A percentile compares a stretch with the other conserved stretches of the same genome.
Evolutionary conservation across 2,329 filamentous ascomycete species (phyloP).

Genomic region (Byssothecium circinans): DNA sequence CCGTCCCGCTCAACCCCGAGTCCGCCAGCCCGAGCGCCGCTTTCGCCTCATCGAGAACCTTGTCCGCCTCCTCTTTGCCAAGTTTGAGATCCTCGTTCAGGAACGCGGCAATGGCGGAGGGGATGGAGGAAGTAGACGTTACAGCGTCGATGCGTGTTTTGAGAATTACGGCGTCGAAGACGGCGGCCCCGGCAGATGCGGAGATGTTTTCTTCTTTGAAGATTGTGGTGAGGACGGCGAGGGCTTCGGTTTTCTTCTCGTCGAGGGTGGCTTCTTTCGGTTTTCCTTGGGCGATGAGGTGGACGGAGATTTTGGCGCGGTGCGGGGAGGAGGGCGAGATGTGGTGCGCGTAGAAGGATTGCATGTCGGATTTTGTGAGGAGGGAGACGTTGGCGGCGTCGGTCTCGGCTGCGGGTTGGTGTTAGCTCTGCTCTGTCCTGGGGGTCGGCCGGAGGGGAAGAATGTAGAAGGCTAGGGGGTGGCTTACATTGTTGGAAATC

Average conservation of each 20-base stretch:
- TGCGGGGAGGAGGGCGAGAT: slow-evolving; percentile 72
- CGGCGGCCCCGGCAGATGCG: not conserved
- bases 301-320: slow-evolving; percentile 81
- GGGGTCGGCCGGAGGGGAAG: not conserved
- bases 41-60: slow-evolving; percentile 54
- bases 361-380: slow-evolving; percentile 77
- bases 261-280: slow-evolving; percentile 40
- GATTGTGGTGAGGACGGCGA: slow-evolving; percentile 48
- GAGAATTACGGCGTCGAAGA: slow-evolving; percentile 44
- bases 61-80: slow-evolving; percentile 52
- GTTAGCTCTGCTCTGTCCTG: not conserved
- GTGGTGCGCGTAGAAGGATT: slow-evolving; percentile 75
- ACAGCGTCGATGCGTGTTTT: slow-evolving; percentile 49
- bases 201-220: slow-evolving; percentile 52
- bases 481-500: slow-evolving; percentile 82
- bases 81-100: slow-evolving; percentile 49
- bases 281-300: slow-evolving; percentile 73
- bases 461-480: not conserved
- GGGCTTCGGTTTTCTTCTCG: slow-evolving; percentile 49
- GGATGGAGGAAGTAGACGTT: slow-evolving; percentile 52
- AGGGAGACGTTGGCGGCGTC: slow-evolving; percentile 75
- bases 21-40: slow-evolving; percentile 49
- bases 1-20: slow-evolving; percentile 41
- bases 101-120: slow-evolving; percentile 55
- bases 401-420: slow-evolving; percentile 59